Evolutionary conservation across 345 rosid species (phyloP), one percentile per base, ranked within the genome.

Genomic region (Eucalyptus microcorys): DNA sequence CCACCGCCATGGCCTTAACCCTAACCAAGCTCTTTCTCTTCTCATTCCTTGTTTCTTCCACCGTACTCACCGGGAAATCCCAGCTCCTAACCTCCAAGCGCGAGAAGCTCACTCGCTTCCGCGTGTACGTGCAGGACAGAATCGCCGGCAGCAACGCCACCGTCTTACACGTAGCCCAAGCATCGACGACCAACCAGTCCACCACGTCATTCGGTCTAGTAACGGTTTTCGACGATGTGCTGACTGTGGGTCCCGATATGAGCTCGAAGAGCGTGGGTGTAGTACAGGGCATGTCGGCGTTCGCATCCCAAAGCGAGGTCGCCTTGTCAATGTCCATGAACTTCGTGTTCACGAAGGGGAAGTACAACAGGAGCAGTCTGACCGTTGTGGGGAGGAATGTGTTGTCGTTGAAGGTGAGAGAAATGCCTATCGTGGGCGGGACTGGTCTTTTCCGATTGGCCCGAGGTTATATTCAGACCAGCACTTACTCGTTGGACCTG

Each of bases 81-180:
- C 34, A 86, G 32, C 66, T 13, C 66, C 49, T 87, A 40, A 87
- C 87, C 61, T 89, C 90, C 53, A 84, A 48, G 81, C 32, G 85
- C 43, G 85, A 90, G 89, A 89, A 91, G 86, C 87, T 91, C 34
- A 89, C 86, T 76, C 90, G 85, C 90, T 89, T 91, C 86, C 91
- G 37, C 66, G n/a, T 89, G 87, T 88, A 86, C 68, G 90, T 88
- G 88, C 89, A 88, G 86, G 86, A 89, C 89, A 49, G 24, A 26
- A 50, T 86, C 14, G 76, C 88, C 86, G 89, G 90, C 14, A 86
- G 34, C 22, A 86, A 88, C n/a, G 89, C n/a, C 32, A 59, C 68
- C 68, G 22, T 32, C 26, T 6, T 16, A 68, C 5, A 1, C 6
- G 43, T 68, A 34, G 80, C 80, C 80, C 80, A 34, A 5, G 80